A percentile compares a stretch with the other conserved stretches of the same genome.
Conservation (phyloP, 306 rosid genomes). For the Cucumis cinereus region DNA sequence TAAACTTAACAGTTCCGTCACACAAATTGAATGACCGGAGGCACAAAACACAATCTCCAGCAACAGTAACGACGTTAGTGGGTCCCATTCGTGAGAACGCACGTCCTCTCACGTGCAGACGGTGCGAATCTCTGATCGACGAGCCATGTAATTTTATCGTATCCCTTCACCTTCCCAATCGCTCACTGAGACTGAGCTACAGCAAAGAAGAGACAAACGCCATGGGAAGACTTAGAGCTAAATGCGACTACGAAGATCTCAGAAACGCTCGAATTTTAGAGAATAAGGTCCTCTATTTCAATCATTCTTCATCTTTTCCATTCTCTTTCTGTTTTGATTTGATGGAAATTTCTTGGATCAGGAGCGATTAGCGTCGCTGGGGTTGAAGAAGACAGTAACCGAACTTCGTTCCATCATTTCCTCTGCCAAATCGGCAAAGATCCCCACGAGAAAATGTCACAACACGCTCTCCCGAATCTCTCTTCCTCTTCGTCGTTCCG, state of each 20-base stretch:
- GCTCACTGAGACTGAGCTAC: background rate
- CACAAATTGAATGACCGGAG: background rate
- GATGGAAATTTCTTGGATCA: background rate
- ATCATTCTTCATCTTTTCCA: background rate
- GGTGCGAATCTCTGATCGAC: background rate
- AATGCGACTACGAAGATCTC: slow-evolving; percentile 31
- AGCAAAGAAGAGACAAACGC: background rate
- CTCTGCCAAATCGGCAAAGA: background rate
- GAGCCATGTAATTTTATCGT: background rate
- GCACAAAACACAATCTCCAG: background rate
- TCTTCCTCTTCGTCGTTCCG: slow-evolving; percentile 44
- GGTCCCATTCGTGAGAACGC: background rate
- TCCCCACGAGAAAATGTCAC: background rate
- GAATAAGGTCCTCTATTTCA: slow-evolving; percentile 32
- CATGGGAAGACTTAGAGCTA: slow-evolving; percentile 27
- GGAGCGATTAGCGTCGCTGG: slow-evolving; percentile 46
- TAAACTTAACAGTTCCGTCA: background rate
- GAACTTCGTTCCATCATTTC: slow-evolving; percentile 27
- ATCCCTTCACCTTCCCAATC: background rate
- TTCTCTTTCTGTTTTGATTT: background rate
- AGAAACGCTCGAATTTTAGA: slow-evolving; percentile 48
- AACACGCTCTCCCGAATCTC: slow-evolving; percentile 14
- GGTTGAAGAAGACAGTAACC: slow-evolving; percentile 26
- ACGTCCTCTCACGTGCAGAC: background rate
- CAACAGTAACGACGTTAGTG: background rate